phyloP scores from a whole-genome alignment of 352 stramenopile genomes.

The Thraustotheca clavata region DNA sequence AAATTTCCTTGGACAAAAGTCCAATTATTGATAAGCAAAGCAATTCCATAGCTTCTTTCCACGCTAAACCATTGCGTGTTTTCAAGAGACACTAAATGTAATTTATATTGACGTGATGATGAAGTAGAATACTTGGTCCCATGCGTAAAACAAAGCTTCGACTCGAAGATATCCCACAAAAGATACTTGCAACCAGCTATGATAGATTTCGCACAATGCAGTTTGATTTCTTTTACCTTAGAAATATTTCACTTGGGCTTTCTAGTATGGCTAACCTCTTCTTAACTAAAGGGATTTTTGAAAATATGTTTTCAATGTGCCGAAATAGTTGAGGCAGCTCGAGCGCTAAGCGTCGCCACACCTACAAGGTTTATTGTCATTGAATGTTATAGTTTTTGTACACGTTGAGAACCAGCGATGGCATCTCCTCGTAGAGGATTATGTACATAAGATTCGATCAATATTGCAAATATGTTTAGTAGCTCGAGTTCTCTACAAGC shows the following conservation, averaged over 20 bases:
- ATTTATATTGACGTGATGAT: background rate
- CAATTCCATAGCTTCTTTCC: background rate
- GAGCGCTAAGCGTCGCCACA: background rate
- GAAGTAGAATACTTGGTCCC: constrained; percentile 9
- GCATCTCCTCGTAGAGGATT: constrained; percentile 6
- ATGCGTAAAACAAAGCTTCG: background rate
- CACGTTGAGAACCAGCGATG: constrained; percentile 2
- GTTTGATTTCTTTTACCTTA: background rate
- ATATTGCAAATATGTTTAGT: background rate
- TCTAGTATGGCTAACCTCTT: background rate
- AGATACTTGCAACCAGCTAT: constrained; percentile 10
- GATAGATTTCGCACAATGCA: background rate
- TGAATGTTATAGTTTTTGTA: background rate
- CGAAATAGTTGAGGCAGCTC: background rate
- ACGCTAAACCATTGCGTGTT: background rate
- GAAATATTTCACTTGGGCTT: constrained; percentile 3
- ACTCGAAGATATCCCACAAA: constrained; percentile 7
- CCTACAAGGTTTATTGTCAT: background rate
- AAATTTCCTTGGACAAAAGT: background rate
- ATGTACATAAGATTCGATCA: background rate
- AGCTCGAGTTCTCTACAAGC: background rate
- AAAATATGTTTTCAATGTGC: constrained; percentile 1
- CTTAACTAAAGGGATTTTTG: background rate
- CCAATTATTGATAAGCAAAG: constrained; percentile 1
- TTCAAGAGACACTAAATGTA: constrained; percentile 10